Conservation (phyloP, 495 filamentous ascomycete species). For the Cryomyces antarcticus region DNA sequence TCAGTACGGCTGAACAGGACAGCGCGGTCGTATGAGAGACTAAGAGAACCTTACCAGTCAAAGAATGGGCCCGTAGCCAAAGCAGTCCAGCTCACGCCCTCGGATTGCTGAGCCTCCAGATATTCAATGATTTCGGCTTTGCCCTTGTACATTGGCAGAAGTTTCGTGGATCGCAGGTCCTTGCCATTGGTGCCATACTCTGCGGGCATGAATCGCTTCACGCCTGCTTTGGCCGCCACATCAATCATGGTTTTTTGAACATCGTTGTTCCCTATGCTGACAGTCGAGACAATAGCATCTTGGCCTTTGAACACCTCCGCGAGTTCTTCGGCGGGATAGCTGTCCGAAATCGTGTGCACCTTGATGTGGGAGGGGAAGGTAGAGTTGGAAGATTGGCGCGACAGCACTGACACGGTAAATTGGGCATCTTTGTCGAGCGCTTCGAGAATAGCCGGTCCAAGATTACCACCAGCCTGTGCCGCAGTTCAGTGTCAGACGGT, state of each 20-base stretch:
- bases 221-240: conserved; percentile 28
- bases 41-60: background rate
- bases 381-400: conserved; percentile 12
- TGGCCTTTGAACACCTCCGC: conserved; percentile 13
- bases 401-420: conserved; percentile 21
- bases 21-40: no score
- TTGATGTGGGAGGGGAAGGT: conserved; percentile 5
- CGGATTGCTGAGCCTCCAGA: background rate
- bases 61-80: conserved; percentile 1
- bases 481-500: background rate
- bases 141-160: background rate
- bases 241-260: conserved; percentile 27
- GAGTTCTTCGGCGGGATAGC: background rate
- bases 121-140: conserved; percentile 2
- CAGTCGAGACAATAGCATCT: conserved; percentile 21
- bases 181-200: conserved; percentile 24
- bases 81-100: conserved; percentile 1
- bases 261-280: conserved; percentile 11
- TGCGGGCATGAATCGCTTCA: conserved; percentile 32
- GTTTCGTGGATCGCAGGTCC: background rate
- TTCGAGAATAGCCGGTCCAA: conserved; percentile 18
- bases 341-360: background rate
- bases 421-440: conserved; percentile 12
- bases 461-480: conserved; percentile 13
- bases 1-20: no score